These are phyloP conservation scores for Leccinum solheimii DNA, from an alignment of 1,284 basidiomycete genomes.

Conservation along the genomic window DNA sequence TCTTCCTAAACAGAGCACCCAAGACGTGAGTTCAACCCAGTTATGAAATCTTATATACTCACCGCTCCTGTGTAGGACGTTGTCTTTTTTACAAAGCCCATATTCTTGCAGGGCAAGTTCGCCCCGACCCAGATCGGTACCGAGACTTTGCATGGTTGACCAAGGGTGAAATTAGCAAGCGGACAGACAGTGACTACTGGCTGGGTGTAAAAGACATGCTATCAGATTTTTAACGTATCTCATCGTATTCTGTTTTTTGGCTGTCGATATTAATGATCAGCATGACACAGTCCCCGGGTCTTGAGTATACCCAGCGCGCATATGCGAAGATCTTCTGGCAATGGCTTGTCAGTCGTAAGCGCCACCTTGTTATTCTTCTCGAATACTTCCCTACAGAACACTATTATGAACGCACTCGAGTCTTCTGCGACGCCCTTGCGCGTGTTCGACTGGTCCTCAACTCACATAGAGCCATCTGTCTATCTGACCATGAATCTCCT, in stretches of 20 bases:
- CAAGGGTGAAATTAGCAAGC: conserved; percentile 78
- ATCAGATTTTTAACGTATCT: conserved; percentile 48
- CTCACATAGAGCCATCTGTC: background rate
- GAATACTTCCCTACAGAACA: background rate
- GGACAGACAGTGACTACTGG: conserved; percentile 73
- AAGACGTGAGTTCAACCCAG: conserved; percentile 36
- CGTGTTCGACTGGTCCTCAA: background rate
- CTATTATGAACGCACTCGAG: background rate
- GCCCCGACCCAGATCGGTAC: conserved; percentile 51
- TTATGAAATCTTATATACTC: background rate
- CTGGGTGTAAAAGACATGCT: conserved; percentile 75
- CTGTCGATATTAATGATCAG: background rate
- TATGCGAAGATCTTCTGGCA: too few relatives aligned
- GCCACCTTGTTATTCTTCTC: too few relatives aligned
- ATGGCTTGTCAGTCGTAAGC: too few relatives aligned
- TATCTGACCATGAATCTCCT: background rate
- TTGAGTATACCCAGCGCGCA: too few relatives aligned
- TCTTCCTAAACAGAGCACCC: conserved; percentile 37
- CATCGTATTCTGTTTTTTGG: conserved; percentile 34
- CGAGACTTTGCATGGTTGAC: conserved; percentile 88
- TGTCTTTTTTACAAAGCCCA: conserved; percentile 83
- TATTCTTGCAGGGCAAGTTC: conserved; percentile 76
- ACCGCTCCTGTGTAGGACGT: conserved; percentile 39
- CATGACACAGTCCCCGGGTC: background rate
- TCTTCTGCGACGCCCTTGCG: background rate